Conservation (phyloP, 106 monocot genomes). For the Ottelia alismoides region DNA sequence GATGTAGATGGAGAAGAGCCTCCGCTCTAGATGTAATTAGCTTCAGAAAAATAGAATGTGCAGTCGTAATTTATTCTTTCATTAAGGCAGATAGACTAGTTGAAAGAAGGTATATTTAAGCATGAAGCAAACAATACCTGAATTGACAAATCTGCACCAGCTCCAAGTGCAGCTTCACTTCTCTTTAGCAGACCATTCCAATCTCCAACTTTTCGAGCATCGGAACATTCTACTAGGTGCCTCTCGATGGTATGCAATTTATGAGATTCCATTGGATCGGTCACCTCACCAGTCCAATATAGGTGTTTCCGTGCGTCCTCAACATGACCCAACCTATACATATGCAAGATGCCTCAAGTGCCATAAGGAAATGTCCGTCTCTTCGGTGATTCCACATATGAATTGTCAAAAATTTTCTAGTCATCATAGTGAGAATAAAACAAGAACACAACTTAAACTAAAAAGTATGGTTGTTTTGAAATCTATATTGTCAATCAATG, state of each 20-base stretch:
- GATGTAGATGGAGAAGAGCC: constrained; percentile 44
- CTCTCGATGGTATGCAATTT: constrained; percentile 43
- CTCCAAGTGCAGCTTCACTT: constrained; percentile 50
- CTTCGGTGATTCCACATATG: no score
- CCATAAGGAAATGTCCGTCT: no score
- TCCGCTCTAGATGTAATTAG: constrained; percentile 45
- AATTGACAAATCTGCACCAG: constrained; percentile 45
- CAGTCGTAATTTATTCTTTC: no score
- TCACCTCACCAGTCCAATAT: constrained; percentile 14
- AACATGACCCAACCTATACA: constrained; percentile 45
- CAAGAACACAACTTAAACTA: no score
- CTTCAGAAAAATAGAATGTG: no score
- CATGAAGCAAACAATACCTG: constrained; percentile 36
- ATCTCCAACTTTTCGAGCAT: constrained; percentile 39
- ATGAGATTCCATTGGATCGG: constrained; percentile 35
- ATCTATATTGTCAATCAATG: no score
- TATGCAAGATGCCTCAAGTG: no score
- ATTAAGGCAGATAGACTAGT: no score
- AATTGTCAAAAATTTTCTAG: no score
- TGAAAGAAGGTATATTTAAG: no score
- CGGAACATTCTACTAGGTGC: constrained; percentile 27
- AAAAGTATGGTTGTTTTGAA: no score
- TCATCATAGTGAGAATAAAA: no score
- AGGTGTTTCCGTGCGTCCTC: constrained; percentile 39
- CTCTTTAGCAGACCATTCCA: constrained; percentile 57